These are phyloP conservation scores for Diddensiella santjacobensis DNA, from an alignment of 805 yeast genomes.

Conservation along the genomic window DNA sequence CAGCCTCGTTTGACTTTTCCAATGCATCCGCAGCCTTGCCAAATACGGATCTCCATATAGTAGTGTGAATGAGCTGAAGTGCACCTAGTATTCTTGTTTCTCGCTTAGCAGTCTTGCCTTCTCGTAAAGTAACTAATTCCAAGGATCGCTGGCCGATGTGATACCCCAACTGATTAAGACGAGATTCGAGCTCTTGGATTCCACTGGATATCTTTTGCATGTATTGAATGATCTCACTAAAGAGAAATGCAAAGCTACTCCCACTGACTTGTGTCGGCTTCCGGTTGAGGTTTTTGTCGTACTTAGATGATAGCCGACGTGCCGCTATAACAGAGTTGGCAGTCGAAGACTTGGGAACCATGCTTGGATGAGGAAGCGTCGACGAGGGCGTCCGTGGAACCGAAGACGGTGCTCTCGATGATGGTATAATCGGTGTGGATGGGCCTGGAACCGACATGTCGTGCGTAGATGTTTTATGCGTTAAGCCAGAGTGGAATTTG, in stretches of 20 bases:
- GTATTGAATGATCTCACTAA: constrained; percentile 66
- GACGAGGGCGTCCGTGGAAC: constrained; percentile 37
- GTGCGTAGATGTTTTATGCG: too few relatives aligned
- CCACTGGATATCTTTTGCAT: constrained; percentile 49
- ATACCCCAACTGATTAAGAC: constrained; percentile 71
- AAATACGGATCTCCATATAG: constrained; percentile 70
- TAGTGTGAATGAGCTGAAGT: constrained; percentile 66
- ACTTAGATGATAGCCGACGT: constrained; percentile 16
- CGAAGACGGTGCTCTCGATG: constrained; percentile 33
- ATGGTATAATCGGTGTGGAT: constrained; percentile 26
- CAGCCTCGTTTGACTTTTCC: constrained; percentile 66
- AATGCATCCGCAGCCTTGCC: constrained; percentile 71
- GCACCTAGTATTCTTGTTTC: constrained; percentile 64
- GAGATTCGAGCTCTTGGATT: constrained; percentile 58
- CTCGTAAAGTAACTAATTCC: constrained; percentile 66
- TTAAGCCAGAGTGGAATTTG: too few relatives aligned
- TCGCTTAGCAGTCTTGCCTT: constrained; percentile 62
- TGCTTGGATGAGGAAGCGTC: constrained; percentile 27
- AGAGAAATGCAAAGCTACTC: constrained; percentile 63
- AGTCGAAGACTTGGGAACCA: constrained; percentile 8
- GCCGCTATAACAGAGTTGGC: background rate
- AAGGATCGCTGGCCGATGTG: constrained; percentile 68
- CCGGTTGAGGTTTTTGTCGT: constrained; percentile 66
- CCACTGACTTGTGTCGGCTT: constrained; percentile 64
- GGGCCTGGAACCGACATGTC: constrained; percentile 21